Evolutionary conservation across 305 asterid species (phyloP).

Genomic region (Solanum chacoense): DNA sequence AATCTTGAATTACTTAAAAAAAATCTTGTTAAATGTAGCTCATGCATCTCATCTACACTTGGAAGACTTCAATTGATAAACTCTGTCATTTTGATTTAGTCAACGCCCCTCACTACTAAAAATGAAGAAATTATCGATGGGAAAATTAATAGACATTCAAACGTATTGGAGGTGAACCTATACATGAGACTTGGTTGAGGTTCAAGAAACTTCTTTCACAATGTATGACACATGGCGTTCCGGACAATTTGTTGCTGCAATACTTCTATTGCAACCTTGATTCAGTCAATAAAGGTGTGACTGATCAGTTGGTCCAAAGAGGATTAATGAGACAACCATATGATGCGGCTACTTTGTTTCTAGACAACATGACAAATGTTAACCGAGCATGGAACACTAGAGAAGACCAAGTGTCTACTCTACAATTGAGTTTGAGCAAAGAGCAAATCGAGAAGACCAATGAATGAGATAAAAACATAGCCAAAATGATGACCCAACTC

Average conservation of each 20-base stretch:
- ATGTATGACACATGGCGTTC: not conserved
- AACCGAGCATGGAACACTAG: not conserved
- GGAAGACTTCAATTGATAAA: not conserved
- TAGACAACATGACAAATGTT: not conserved
- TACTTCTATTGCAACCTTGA: not conserved
- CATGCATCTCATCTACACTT: not conserved
- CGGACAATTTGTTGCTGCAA: not conserved
- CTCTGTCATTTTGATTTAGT: no score
- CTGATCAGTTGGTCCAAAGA: not conserved
- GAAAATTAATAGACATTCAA: not conserved
- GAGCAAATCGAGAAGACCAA: not conserved
- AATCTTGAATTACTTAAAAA: not conserved
- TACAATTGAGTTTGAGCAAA: not conserved
- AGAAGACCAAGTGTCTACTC: not conserved
- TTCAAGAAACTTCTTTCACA: not conserved
- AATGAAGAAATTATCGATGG: not conserved
- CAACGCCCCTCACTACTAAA: not conserved
- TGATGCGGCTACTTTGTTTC: not conserved
- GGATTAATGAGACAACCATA: not conserved
- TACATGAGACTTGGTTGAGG: not conserved
- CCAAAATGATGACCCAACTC: not conserved
- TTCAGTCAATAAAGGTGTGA: not conserved
- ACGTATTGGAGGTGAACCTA: not conserved
- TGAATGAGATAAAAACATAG: not conserved
- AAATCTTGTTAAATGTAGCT: not conserved